Evolutionary conservation across 148 eudicot species (phyloP).

Genomic region (Rhododendron kiyosumense): DNA sequence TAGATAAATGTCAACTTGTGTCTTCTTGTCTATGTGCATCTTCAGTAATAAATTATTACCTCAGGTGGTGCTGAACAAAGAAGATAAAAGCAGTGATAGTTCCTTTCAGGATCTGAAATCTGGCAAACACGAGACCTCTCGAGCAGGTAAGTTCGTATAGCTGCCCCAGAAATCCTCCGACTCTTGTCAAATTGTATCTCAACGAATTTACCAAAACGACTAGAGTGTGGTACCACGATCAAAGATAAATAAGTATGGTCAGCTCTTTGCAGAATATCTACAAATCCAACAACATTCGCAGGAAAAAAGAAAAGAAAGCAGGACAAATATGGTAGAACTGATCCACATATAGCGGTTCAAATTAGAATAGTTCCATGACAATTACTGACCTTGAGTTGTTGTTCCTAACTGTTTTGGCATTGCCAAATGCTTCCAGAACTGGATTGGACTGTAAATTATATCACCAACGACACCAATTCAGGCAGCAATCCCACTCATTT

Average conservation of each 20-base stretch:
- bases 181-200: slow-evolving; percentile 28
- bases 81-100: slow-evolving; percentile 91
- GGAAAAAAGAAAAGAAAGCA: not conserved
- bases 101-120: slow-evolving; percentile 82
- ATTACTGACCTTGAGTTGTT: slow-evolving; percentile 86
- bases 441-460: slow-evolving; percentile 75
- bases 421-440: slow-evolving; percentile 98
- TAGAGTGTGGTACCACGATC: slow-evolving; percentile 13
- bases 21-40: not conserved
- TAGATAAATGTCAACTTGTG: slow-evolving; percentile 6
- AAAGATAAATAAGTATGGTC: slow-evolving; percentile 14
- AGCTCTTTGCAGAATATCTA: slow-evolving; percentile 9
- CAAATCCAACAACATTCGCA: not conserved
- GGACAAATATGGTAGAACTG: not conserved
- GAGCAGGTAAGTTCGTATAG: slow-evolving; percentile 74
- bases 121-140: slow-evolving; percentile 93
- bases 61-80: slow-evolving; percentile 83
- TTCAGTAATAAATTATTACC: slow-evolving; percentile 25
- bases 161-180: slow-evolving; percentile 87
- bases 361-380: not conserved
- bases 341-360: not conserved
- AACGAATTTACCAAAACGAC: not conserved
- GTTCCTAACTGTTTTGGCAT: slow-evolving; percentile 94
- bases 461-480: slow-evolving; percentile 17
- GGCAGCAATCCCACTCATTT: slow-evolving; percentile 4